Evolutionary conservation across 306 rosid species (phyloP).

Genomic region (Gleditsia sinensis): DNA sequence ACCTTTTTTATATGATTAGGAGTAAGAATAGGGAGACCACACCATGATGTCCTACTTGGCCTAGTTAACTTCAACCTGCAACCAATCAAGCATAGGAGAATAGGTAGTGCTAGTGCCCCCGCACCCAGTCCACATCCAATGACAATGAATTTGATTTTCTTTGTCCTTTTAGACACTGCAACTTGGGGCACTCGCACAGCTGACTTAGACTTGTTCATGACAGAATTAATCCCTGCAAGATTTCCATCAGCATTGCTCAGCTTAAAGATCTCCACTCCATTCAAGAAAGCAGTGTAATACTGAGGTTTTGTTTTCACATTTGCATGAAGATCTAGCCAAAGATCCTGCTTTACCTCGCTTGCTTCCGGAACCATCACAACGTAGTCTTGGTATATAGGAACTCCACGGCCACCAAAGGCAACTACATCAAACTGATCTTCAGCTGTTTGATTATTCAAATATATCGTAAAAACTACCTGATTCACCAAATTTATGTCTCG

Average conservation of each 20-base stretch:
- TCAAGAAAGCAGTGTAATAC: slow-evolving; percentile 22
- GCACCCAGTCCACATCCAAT: slow-evolving; percentile 18
- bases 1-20: not conserved
- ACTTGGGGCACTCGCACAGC: not conserved
- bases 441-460: slow-evolving; percentile 46
- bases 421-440: not conserved
- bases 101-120: not conserved
- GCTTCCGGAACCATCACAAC: slow-evolving; percentile 28
- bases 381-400: slow-evolving; percentile 32
- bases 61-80: slow-evolving; percentile 5
- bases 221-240: slow-evolving; percentile 30
- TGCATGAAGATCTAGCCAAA: slow-evolving; percentile 45
- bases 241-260: slow-evolving; percentile 26
- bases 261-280: slow-evolving; percentile 49
- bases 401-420: slow-evolving; percentile 22
- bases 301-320: not conserved
- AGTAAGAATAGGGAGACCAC: not conserved
- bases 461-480: slow-evolving; percentile 33
- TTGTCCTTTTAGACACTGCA: not conserved
- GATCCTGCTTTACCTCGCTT: slow-evolving; percentile 37
- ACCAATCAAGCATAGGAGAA: slow-evolving; percentile 28
- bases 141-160: not conserved
- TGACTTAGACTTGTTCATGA: not conserved
- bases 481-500: not conserved
- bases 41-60: slow-evolving; percentile 23